phyloP scores from a whole-genome alignment of 2,329 filamentous ascomycete genomes.

The Fusarium armeniacum region DNA sequence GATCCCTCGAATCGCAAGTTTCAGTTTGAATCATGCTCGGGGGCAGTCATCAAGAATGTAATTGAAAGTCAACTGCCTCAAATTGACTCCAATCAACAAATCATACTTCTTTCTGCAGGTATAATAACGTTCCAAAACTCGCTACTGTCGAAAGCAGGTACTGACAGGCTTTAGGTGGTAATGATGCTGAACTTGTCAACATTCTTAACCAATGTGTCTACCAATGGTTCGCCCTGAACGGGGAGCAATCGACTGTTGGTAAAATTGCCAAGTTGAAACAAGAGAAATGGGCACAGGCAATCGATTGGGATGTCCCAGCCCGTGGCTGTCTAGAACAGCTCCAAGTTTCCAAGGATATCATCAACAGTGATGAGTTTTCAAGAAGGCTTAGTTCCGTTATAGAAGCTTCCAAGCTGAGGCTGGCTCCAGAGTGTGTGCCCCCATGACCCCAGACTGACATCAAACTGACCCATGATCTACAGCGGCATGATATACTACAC shows the following conservation, averaged over 20 bases:
- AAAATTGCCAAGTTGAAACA: conserved; percentile 10
- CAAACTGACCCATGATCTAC: too few relatives aligned
- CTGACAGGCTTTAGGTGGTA: conserved; percentile 3
- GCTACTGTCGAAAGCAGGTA: too few relatives aligned
- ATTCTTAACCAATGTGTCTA: conserved; percentile 23
- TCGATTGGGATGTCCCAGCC: conserved; percentile 7
- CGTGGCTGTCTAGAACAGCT: conserved; percentile 11
- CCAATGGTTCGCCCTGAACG: conserved; percentile 17
- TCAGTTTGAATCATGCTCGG: too few relatives aligned
- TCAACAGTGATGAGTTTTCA: conserved; percentile 3
- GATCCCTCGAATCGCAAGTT: too few relatives aligned
- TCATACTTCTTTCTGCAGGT: too few relatives aligned
- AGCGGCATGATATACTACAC: conserved; percentile 32
- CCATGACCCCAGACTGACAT: too few relatives aligned
- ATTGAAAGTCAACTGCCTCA: too few relatives aligned
- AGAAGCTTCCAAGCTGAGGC: conserved; percentile 13
- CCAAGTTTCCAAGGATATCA: conserved; percentile 6
- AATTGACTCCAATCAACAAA: too few relatives aligned
- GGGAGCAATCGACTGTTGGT: background rate
- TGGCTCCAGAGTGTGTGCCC: background rate
- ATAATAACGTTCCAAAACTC: too few relatives aligned
- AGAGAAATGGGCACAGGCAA: conserved; percentile 12
- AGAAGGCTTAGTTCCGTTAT: conserved; percentile 2
- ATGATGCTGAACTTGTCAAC: conserved; percentile 25
- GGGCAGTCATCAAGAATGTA: too few relatives aligned